Base-by-base conservation (phyloP, 768 basidiomycete species). In the Podaxis sp. region DNA sequence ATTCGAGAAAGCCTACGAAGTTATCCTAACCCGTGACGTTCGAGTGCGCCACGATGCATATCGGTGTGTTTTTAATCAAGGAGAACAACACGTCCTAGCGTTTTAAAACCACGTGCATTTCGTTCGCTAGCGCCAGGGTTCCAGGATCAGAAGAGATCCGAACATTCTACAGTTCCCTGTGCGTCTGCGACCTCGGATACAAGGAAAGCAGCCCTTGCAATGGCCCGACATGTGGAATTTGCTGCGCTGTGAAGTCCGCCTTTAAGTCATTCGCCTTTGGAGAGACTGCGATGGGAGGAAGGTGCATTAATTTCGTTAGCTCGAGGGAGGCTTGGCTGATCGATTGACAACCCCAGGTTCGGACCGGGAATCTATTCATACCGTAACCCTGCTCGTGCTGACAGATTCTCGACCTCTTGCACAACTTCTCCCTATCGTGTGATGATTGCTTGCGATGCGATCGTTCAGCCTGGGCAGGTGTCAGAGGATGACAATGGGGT, bases 321-420 rank as follows among this genome's bases (percentile, higher is more conserved):
- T 49, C 17, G 41, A 22, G 15, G 27, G 40, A 54, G 57, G 19
- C 12, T 8, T 25, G 36, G 24, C 4, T 58, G 59, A 60, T 55
- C 61, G 61, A 8, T 40, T 24, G 27, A 43, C 41, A 5, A 40
- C 9, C 27, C 15, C 46, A 88, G 87, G 67, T 82, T 82, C 60
- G 87, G 87, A 27, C 77, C 83, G 56, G 87, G 87, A 22, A 74
- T 89, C 52, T 88, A 89, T 67, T 84, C 85, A 19, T 86, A 84
- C 69, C 77, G 76, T 43, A 85, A 86, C 70, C 82, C 88, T 17
- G 81, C 79, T 54, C 71, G 77, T 17, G 87, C 87, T 19, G 85
- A 89, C 70, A 72, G 67, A 7, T 80, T 79, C 69, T 82, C 87
- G n/a, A 89, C 86, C 4, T 88, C 87, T 43, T 88, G 86, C 69